Evolutionary conservation across 139 green algal species (phyloP), one percentile per base, ranked within the genome.

Genomic region (Ettlia oleoabundans): DNA sequence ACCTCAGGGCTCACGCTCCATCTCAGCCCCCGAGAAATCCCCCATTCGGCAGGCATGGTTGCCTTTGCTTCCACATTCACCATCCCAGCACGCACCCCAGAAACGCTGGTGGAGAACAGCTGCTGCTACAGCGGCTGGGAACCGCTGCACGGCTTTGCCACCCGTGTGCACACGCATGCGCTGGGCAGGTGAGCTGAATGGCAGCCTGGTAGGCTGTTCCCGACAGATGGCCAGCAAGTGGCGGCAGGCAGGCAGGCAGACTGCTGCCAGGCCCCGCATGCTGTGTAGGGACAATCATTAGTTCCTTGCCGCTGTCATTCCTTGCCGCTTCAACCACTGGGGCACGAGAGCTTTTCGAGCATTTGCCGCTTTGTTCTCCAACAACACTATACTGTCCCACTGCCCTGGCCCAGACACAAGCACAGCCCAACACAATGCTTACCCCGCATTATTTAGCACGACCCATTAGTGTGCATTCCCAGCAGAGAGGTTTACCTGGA

Each of bases 141-240:
- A 82, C 86, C 90, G 10, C 67, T 96, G 24, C 88, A 83, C 38
- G 93, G 88, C 42, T 96, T 98, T 85, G 94, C 92, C 0, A 91
- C 94, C 62, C 81, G 95, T 9, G 94, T 98, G 79, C 95, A 98
- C 86, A 96, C 95, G 0, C 95, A 98, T 82, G 80, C 79, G 18
- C 80, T 98, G 52, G 95, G 95, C 41, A 80, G 86, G 53, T 82
- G 41, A 0, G 93, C 91, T n/a, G n/a, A n/a, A n/a, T n/a, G n/a
- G n/a, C n/a, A n/a, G n/a, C n/a, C n/a, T n/a, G n/a, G n/a, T n/a
- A n/a, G n/a, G n/a, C n/a, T n/a, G n/a, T n/a, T n/a, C n/a, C n/a
- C n/a, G n/a, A n/a, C n/a, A n/a, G n/a, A n/a, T n/a, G n/a, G n/a
- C n/a, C n/a, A n/a, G n/a, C n/a, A n/a, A n/a, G n/a, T n/a, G n/a